These are phyloP conservation scores for Xylaria sp. DNA, from an alignment of 2,329 filamentous ascomycete species.

Conservation along the genomic window DNA sequence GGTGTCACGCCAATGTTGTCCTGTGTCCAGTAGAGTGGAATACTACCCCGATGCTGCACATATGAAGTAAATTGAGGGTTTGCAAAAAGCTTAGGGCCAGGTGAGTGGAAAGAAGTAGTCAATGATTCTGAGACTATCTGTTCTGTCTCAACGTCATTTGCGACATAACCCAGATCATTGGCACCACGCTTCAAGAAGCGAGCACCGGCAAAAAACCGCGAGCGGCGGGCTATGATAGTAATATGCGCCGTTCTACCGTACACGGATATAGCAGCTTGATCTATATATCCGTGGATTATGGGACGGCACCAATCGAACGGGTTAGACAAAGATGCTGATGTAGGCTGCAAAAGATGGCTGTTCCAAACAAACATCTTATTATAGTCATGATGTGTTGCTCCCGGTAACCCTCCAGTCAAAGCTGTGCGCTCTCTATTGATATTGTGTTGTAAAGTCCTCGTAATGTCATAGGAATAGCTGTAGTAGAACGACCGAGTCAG, in stretches of 20 bases:
- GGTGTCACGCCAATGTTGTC: constrained; percentile 95
- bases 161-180: constrained; percentile 94
- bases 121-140: constrained; percentile 96
- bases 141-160: constrained; percentile 98
- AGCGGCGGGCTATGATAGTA: constrained; percentile 91
- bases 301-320: constrained; percentile 96
- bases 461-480: constrained; percentile 98
- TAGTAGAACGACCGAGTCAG: constrained; percentile 95
- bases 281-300: constrained; percentile 95
- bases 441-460: constrained; percentile 90
- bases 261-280: constrained; percentile 85
- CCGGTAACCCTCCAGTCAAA: constrained; percentile 70
- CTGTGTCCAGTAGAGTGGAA: constrained; percentile 96
- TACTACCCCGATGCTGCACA: constrained; percentile 95
- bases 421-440: constrained; percentile 82
- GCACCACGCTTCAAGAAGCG: constrained; percentile 93
- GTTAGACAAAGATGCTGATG: constrained; percentile 74
- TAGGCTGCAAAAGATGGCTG: constrained; percentile 84
- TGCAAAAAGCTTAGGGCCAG: constrained; percentile 84
- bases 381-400: constrained; percentile 71
- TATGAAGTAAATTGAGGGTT: constrained; percentile 96
- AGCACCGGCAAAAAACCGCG: constrained; percentile 92
- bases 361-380: constrained; percentile 99
- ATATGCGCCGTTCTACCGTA: constrained; percentile 92
- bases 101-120: constrained; percentile 94